Conservation (phyloP, 2,329 filamentous ascomycete genomes). For the Saccharata proteae region DNA sequence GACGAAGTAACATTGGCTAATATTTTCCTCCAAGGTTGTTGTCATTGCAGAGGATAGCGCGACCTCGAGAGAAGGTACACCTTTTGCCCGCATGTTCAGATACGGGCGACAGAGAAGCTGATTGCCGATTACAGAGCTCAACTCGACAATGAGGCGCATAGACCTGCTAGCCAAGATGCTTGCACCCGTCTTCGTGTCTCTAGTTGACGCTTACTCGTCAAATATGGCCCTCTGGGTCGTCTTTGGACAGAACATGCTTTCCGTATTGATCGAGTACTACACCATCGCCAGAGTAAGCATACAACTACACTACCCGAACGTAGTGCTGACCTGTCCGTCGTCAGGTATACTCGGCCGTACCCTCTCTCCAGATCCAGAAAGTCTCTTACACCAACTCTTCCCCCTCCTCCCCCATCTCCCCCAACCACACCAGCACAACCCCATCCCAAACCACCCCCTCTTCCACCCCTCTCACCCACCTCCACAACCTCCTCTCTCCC, state of each 20-base stretch:
- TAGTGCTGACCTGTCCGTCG: not conserved
- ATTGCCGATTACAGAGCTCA: conserved; percentile 30
- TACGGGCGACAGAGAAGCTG: too few relatives aligned
- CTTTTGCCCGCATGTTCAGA: conserved; percentile 1
- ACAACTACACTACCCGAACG: too few relatives aligned
- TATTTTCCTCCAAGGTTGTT: conserved; percentile 26
- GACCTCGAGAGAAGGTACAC: conserved; percentile 18
- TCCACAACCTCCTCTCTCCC: not conserved
- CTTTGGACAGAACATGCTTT: conserved; percentile 37
- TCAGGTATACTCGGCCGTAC: conserved; percentile 1
- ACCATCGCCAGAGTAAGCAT: conserved; percentile 34
- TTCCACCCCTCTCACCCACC: not conserved
- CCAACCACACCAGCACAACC: not conserved
- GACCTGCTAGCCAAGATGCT: conserved; percentile 47
- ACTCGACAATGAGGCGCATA: conserved; percentile 48
- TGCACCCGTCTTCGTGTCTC: conserved; percentile 40
- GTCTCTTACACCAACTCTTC: not conserved
- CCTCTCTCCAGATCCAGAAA: not conserved
- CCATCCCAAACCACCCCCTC: not conserved
- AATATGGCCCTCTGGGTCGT: conserved; percentile 37
- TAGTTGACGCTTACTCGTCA: conserved; percentile 38
- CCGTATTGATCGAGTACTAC: conserved; percentile 41
- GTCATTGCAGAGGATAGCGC: conserved; percentile 32
- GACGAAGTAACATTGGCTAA: not conserved
- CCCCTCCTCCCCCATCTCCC: not conserved